Evolutionary conservation across 129 eudicot genomes (phyloP), one percentile per base, ranked within the genome.

Genomic region (Solidago caesia): DNA sequence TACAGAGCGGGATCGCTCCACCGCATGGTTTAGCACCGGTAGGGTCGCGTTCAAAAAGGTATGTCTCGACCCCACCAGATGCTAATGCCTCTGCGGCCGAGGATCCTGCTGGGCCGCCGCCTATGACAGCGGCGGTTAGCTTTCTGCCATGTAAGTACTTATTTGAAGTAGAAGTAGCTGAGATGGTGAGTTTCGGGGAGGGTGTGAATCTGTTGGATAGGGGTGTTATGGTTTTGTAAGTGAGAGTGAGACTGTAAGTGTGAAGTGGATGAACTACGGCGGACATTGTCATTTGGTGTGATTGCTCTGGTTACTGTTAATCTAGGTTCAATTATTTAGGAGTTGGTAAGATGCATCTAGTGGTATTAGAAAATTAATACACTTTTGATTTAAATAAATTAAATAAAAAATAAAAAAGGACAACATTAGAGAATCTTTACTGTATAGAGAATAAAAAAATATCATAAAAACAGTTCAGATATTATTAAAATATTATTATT

Each of bases 31-130:
- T 94, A 72, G 91, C 91, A 75, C 93, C 91, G 64, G 83, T 89
- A 65, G 93, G 76, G 78, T 83, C 88, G 5, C 97, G 84, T 25
- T 94, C 97, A 7, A 94, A 84, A 0, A 94, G 84, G 71, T 88
- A 85, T 16, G 97, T 91, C 49, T 94, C 99, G 1, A 94, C 72
- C 2, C 99, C 99, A 16, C 96, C 96, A 52, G 88, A 81, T 8
- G 96, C 99, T 10, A 94, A 83, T 0, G 99, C 81, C 44, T 94
- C 99, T 1, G 99, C 99, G 8, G 99, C 92, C 5, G 85, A 77
- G 39, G 97, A 96, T 12, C 99, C 99, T 0, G 97, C 96, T 0
- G 99, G 99, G 25, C 99, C 99, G 5, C 99, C 97, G 12, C 99
- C 97, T 5, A 94, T 77, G 7, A 94, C 95, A 15, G 99, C 97